Evolutionary conservation across 495 filamentous ascomycete genomes (phyloP).

Genomic region (Penicillium waksmanii): DNA sequence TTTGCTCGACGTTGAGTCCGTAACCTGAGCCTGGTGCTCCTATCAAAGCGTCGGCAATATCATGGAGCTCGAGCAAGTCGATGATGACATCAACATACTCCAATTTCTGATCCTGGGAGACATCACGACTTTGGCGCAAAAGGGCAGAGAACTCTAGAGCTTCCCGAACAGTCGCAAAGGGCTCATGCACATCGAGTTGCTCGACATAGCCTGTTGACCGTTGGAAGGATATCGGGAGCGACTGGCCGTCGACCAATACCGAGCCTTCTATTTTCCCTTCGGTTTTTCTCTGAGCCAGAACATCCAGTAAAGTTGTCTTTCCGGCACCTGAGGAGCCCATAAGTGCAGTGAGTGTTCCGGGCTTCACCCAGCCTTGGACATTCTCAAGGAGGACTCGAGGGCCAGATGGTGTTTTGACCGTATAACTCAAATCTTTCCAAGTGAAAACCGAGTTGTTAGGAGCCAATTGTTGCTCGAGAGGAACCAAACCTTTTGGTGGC

Average conservation of each 20-base stretch:
- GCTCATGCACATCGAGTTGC: constrained; percentile 64
- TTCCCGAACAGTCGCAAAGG: constrained; percentile 62
- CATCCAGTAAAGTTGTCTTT: constrained; percentile 61
- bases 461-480: constrained; percentile 32
- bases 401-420: constrained; percentile 42
- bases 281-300: constrained; percentile 67
- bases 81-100: constrained; percentile 65
- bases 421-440: constrained; percentile 62
- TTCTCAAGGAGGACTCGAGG: constrained; percentile 66
- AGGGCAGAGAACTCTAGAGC: constrained; percentile 62
- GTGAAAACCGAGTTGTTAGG: constrained; percentile 59
- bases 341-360: constrained; percentile 71
- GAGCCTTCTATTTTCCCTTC: constrained; percentile 87
- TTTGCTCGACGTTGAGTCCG: constrained; percentile 58
- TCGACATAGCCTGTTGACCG: constrained; percentile 64
- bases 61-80: constrained; percentile 59
- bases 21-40: constrained; percentile 53
- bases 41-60: constrained; percentile 57
- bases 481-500: constrained; percentile 43
- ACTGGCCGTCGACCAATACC: constrained; percentile 81
- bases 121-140: constrained; percentile 56
- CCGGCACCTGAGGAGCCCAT: constrained; percentile 69
- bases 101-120: constrained; percentile 58
- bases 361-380: constrained; percentile 87
- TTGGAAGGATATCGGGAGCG: constrained; percentile 79